Evolutionary conservation across 2,329 filamentous ascomycete genomes (phyloP), one percentile per base, ranked within the genome.

Genomic region (Claviceps spartinae): DNA sequence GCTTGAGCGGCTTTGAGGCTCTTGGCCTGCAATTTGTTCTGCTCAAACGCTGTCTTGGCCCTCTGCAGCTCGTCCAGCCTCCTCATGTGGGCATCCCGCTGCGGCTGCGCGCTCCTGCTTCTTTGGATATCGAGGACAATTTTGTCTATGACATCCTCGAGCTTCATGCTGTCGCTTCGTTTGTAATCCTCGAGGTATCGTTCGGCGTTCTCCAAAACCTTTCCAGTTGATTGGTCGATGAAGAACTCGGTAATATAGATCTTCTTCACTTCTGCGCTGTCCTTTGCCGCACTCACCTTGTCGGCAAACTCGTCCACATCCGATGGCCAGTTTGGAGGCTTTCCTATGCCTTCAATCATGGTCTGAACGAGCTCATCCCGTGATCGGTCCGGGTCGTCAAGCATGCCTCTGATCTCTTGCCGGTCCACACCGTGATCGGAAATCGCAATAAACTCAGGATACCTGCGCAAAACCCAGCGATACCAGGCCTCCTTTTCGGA

Each of bases 401-500:
- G 56, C 61, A 67, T 66, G 48, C 58, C 56, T 49, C 63, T 59
- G 49, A 70, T 54, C 49, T 68, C 65, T 5, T 67, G 65, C 26
- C 59, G 57, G 16, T 63, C 60, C 11, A 59, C 58, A 26, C 59
- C 57, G 16, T 57, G 57, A 41, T 64, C 61, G 16, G 65, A 63
- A 8, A 63, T 60, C 26, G 64, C 61, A 20, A 71, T 61, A 53
- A 70, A 68, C 49, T 66, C 66, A 6, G 68, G 67, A 47, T 69
- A 64, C 52, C 59, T 63, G n/a, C 67, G 62, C 46, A 72, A 55
- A 3, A 70, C 67, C 62, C 67, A 72, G 51, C 72, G 69, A 53
- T 78, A 76, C 76, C 77, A 80, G 11, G 69, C 69, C 54, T 70
- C 69, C 59, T 76, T 77, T 60, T 79, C 76, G 30, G 69, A 69